A percentile compares a stretch with the other conserved stretches of the same genome.
phyloP scores from a whole-genome alignment of 1,284 basidiomycete species.

The Termitomyces sp. region DNA sequence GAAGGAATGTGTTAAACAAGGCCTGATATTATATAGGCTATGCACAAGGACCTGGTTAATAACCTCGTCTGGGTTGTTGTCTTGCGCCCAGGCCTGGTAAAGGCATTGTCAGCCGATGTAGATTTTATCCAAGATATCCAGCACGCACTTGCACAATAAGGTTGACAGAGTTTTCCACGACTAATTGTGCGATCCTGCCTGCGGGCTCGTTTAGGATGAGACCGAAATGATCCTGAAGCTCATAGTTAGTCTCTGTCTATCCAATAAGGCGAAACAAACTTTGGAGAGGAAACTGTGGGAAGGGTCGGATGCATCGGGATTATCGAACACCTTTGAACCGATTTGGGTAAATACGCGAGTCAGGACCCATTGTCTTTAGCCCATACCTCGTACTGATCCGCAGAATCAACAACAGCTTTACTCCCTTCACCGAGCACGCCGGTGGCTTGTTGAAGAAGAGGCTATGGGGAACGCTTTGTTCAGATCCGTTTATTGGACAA shows the following conservation, averaged over 20 bases:
- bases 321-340: conserved; percentile 55
- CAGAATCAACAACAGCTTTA: conserved; percentile 65
- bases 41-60: conserved; percentile 38
- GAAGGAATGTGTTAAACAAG: background rate
- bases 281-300: conserved; percentile 67
- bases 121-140: background rate
- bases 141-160: conserved; percentile 53
- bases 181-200: conserved; percentile 65
- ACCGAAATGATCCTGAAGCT: conserved; percentile 51
- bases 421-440: conserved; percentile 56
- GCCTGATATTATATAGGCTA: background rate
- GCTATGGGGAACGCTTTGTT: conserved; percentile 31
- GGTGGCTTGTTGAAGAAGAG: conserved; percentile 54
- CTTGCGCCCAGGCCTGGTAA: conserved; percentile 47
- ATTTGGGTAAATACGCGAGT: conserved; percentile 6
- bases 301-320: conserved; percentile 68
- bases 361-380: background rate
- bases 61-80: conserved; percentile 42
- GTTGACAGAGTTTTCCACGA: conserved; percentile 58
- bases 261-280: conserved; percentile 23
- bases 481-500: background rate
- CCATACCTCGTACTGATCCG: conserved; percentile 60
- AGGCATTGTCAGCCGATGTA: background rate
- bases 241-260: conserved; percentile 3
- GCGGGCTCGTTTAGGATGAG: conserved; percentile 69